A percentile compares a stretch with the other conserved stretches of the same genome.
These are phyloP conservation scores for Neurospora cerealis DNA, from an alignment of 495 filamentous ascomycete genomes.

Conservation along the genomic window DNA sequence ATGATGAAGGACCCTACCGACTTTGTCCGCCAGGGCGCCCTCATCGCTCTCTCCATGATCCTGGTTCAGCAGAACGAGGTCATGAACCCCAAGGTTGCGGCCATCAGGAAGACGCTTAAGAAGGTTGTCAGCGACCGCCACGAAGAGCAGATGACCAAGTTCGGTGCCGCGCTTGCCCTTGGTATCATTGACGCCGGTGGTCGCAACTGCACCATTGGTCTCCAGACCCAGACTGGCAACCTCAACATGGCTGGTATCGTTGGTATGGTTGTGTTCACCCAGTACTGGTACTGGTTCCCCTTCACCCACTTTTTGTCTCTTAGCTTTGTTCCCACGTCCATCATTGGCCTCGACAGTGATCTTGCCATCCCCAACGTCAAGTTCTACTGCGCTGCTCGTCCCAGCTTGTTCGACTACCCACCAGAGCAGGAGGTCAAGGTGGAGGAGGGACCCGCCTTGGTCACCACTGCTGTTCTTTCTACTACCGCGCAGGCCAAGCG, in stretches of 20 bases:
- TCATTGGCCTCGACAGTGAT: slow-evolving; percentile 89
- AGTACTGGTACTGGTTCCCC: slow-evolving; percentile 99
- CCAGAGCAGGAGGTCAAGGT: slow-evolving; percentile 90
- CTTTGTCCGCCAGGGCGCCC: slow-evolving; percentile 95
- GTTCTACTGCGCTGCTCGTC: slow-evolving; percentile 86
- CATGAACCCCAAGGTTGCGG: slow-evolving; percentile 83
- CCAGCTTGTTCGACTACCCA: slow-evolving; percentile 95
- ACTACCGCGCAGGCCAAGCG: slow-evolving; percentile 96
- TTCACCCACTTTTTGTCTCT: slow-evolving; percentile 94
- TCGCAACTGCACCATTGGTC: slow-evolving; percentile 93
- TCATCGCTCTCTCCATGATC: slow-evolving; percentile 94
- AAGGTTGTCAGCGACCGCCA: slow-evolving; percentile 92
- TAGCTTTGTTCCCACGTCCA: slow-evolving; percentile 85
- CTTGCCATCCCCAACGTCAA: slow-evolving; percentile 94
- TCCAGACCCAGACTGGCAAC: slow-evolving; percentile 96
- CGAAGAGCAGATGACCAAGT: slow-evolving; percentile 99
- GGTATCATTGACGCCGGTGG: slow-evolving; percentile 98
- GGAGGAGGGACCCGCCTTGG: slow-evolving; percentile 85
- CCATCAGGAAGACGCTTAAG: slow-evolving; percentile 73
- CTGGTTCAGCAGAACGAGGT: slow-evolving; percentile 94
- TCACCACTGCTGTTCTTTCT: slow-evolving; percentile 92
- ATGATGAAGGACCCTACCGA: slow-evolving; percentile 99
- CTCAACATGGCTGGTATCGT: slow-evolving; percentile 96
- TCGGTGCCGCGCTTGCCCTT: slow-evolving; percentile 84
- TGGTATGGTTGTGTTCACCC: slow-evolving; percentile 94